These are phyloP conservation scores for Phytophthora tentaculata DNA, from an alignment of 352 stramenopile genomes.

Conservation along the genomic window DNA sequence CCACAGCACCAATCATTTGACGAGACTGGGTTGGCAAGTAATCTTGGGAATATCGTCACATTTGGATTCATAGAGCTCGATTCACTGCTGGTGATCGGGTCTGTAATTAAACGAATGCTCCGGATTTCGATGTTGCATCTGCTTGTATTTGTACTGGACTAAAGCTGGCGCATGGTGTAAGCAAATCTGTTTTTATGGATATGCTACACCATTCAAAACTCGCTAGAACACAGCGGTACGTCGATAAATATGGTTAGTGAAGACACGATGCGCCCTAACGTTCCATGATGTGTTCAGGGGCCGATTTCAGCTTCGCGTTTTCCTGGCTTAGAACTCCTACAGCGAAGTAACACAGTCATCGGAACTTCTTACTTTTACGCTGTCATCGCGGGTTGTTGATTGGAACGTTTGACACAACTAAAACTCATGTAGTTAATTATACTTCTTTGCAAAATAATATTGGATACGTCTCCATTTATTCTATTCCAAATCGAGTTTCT, in stretches of 20 bases:
- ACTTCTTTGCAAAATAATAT: too few species aligned
- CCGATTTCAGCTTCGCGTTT: background rate
- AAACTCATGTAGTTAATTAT: too few species aligned
- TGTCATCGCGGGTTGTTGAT: too few species aligned
- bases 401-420: too few species aligned
- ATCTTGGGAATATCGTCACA: background rate
- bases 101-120: background rate
- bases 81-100: background rate
- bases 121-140: background rate
- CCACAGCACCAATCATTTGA: background rate
- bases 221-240: conserved; percentile 10
- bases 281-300: background rate
- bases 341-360: background rate
- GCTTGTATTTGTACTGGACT: background rate
- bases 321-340: background rate
- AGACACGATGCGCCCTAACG: background rate
- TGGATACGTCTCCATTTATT: too few species aligned
- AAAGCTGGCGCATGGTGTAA: conserved; percentile 14
- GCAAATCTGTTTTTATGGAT: conserved; percentile 20
- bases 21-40: background rate
- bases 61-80: background rate
- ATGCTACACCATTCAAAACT: conserved; percentile 18
- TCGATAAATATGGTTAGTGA: background rate
- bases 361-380: background rate
- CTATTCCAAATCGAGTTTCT: too few species aligned